phyloP scores from a whole-genome alignment of 164 flowering plant genomes.

The Berberis vulgaris region DNA sequence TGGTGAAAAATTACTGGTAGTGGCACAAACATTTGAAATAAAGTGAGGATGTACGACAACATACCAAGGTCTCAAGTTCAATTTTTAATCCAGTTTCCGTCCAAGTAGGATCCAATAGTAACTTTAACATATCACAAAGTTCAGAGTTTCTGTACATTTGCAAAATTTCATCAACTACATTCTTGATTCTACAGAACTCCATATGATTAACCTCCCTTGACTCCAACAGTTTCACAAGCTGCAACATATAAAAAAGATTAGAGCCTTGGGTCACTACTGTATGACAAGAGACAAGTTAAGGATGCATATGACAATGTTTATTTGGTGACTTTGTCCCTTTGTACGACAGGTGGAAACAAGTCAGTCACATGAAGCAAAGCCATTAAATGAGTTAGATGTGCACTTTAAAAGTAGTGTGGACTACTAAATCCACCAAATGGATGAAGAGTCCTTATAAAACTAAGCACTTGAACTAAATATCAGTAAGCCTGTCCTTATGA shows the following conservation, averaged over 20 bases:
- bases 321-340: too few relatives aligned
- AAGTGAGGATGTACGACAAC: constrained; percentile 15
- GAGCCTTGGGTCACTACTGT: background rate
- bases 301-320: too few relatives aligned
- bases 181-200: constrained; percentile 82
- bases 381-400: too few relatives aligned
- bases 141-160: constrained; percentile 57
- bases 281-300: background rate
- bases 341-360: too few relatives aligned
- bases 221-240: constrained; percentile 95
- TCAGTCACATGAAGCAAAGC: too few relatives aligned
- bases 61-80: constrained; percentile 68
- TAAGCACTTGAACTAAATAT: too few relatives aligned
- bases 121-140: constrained; percentile 50
- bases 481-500: too few relatives aligned
- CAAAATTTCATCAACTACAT: constrained; percentile 73
- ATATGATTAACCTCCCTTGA: constrained; percentile 85
- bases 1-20: too few relatives aligned
- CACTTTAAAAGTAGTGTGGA: too few relatives aligned
- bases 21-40: background rate
- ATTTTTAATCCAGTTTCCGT: constrained; percentile 84
- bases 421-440: too few relatives aligned
- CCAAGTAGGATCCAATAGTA: constrained; percentile 80
- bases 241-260: constrained; percentile 20
- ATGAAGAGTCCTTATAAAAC: too few relatives aligned